phyloP scores from a whole-genome alignment of 768 basidiomycete species.

The Tubosaeta sp. region DNA sequence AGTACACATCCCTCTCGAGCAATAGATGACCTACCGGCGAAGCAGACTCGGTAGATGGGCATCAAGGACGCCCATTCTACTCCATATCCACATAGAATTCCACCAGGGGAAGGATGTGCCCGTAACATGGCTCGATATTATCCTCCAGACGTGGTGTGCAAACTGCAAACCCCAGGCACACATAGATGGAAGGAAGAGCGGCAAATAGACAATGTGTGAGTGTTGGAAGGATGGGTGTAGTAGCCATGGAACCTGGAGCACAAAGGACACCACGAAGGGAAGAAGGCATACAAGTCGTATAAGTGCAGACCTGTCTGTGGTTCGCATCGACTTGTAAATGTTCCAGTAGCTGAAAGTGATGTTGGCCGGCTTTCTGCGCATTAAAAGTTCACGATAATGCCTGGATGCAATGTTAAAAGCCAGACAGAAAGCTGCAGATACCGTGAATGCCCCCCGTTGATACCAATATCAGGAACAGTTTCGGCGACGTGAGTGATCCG shows the following conservation, averaged over 20 bases:
- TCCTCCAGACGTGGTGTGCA: conserved; percentile 83
- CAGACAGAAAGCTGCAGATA: conserved; percentile 65
- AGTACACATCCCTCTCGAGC: conserved; percentile 4
- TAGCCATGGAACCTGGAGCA: conserved; percentile 81
- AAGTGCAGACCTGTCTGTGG: conserved; percentile 38
- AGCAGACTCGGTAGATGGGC: conserved; percentile 72
- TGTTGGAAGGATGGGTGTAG: conserved; percentile 56
- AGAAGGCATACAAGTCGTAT: conserved; percentile 70
- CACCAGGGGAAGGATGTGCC: conserved; percentile 78
- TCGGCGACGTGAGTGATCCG: conserved; percentile 43
- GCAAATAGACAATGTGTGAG: conserved; percentile 69
- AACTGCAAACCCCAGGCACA: conserved; percentile 93
- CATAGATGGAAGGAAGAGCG: conserved; percentile 81
- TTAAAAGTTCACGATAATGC: conserved; percentile 29
- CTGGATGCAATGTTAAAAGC: conserved; percentile 77
- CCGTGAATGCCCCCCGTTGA: conserved; percentile 87
- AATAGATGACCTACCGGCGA: conserved; percentile 47
- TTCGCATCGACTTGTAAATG: conserved; percentile 59
- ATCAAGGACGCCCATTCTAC: conserved; percentile 70
- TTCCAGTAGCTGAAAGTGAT: conserved; percentile 61
- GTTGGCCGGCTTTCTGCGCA: conserved; percentile 4
- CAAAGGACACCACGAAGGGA: conserved; percentile 70
- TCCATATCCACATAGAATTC: conserved; percentile 87
- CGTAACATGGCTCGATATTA: conserved; percentile 93
- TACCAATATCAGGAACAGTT: conserved; percentile 57